phyloP scores from a whole-genome alignment of 106 monocot genomes.

The Apostasia shenzhenica region DNA sequence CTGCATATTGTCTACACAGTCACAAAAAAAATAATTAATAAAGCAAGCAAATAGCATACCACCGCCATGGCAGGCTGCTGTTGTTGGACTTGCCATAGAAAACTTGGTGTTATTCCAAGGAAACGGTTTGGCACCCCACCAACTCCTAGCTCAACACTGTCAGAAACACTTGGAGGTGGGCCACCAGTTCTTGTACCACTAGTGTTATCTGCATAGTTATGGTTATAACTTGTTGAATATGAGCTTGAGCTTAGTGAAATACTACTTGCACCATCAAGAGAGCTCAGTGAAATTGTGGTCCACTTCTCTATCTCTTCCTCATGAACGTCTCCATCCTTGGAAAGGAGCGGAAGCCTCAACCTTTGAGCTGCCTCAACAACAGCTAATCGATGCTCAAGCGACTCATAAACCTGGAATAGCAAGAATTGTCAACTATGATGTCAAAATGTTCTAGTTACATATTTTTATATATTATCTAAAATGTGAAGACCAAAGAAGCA shows the following conservation, averaged over 20 bases:
- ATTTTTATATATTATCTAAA: neutral
- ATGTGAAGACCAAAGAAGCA: neutral
- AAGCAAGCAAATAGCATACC: slow-evolving; percentile 56
- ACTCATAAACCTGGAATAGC: slow-evolving; percentile 61
- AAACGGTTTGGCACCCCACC: slow-evolving; percentile 90
- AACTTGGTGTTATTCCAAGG: slow-evolving; percentile 78
- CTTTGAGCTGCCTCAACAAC: slow-evolving; percentile 96
- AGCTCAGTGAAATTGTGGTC: slow-evolving; percentile 62
- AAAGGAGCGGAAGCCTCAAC: slow-evolving; percentile 89
- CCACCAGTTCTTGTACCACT: slow-evolving; percentile 14
- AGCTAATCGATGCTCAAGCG: slow-evolving; percentile 70
- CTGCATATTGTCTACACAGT: neutral
- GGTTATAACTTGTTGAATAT: slow-evolving; percentile 38
- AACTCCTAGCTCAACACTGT: slow-evolving; percentile 65
- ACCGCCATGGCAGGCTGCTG: slow-evolving; percentile 48
- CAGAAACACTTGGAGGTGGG: slow-evolving; percentile 26
- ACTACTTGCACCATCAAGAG: slow-evolving; percentile 65
- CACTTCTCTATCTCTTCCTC: slow-evolving; percentile 84
- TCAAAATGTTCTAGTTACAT: neutral
- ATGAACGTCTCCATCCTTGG: slow-evolving; percentile 83
- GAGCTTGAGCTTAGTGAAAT: slow-evolving; percentile 53
- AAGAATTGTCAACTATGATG: slow-evolving; percentile 1
- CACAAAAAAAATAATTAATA: neutral
- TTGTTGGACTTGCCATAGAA: slow-evolving; percentile 70
- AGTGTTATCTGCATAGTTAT: slow-evolving; percentile 35